Evolutionary conservation across 1,284 basidiomycete genomes (phyloP), one percentile per base, ranked within the genome.

Genomic region (Ustilago sp.): DNA sequence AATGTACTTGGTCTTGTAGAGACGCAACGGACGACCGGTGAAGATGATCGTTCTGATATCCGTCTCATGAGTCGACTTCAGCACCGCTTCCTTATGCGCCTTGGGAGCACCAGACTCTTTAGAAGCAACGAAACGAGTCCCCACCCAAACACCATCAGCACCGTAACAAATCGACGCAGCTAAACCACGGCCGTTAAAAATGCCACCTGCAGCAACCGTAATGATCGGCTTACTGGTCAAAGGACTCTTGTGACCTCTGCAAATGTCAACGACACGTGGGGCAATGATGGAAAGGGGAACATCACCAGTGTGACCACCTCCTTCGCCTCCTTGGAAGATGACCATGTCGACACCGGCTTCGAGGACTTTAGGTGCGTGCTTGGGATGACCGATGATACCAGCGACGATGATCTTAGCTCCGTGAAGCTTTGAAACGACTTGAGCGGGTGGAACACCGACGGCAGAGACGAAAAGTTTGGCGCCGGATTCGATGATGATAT

Each of bases 121-220:
- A 9, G 76, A 79, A 23, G 94, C 94, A 32, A 97, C 93, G 83
- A 97, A 97, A 47, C 94, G 90, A 2, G 93, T 94, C 43, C 94
- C 94, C 62, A 83, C 80, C 82, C 82, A 83, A 13, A 82, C 81
- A 51, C 82, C 80, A 60, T 74, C 70, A 12, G 77, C 59, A 39
- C 79, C 80, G 68, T 78, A 83, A 62, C 65, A 76, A 53, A 83
- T 64, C 31, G 82, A 67, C 35, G 82, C 77, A 34, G 82, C 82
- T 19, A 83, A 78, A 60, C 71, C 70, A 19, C 80, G 77, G 23
- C 82, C 82, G 60, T 77, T 74, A 60, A 58, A 82, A 56, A 83
- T 81, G 55, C 82, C 80, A 23, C 80, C 80, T 11, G 82, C 80
- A 35, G 81, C 80, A 8, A 82, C 72, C 7, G 80, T 77, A 55